Conservation (phyloP, 2,329 filamentous ascomycete species). For the Aspergillus pseudonomiae region DNA sequence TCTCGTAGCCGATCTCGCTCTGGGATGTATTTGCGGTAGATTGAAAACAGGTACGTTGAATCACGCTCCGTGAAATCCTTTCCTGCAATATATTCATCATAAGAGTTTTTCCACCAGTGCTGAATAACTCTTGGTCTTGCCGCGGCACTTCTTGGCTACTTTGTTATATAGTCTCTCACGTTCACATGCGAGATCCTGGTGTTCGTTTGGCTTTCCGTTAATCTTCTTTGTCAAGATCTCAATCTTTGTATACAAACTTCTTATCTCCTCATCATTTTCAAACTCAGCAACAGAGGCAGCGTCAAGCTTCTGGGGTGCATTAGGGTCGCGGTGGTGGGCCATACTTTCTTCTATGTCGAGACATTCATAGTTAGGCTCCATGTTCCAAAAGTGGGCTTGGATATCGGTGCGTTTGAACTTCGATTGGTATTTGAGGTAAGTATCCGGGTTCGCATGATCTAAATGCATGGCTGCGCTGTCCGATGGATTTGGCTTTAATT, state of each 20-base stretch:
- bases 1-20: too few species aligned
- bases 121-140: background rate
- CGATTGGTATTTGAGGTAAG: constrained; percentile 25
- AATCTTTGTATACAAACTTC: constrained; percentile 21
- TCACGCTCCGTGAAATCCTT: too few species aligned
- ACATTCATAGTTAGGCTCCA: constrained; percentile 24
- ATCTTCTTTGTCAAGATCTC: constrained; percentile 17
- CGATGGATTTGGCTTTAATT: too few species aligned
- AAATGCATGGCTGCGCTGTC: constrained; percentile 23
- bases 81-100: too few species aligned
- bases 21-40: too few species aligned
- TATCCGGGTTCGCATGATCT: constrained; percentile 24
- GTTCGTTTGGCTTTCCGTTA: background rate
- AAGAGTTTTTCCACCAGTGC: background rate
- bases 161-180: background rate
- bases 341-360: constrained; percentile 27
- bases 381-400: constrained; percentile 22
- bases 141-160: background rate
- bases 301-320: constrained; percentile 20
- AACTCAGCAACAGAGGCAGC: constrained; percentile 17
- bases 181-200: background rate
- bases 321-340: constrained; percentile 22
- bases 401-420: constrained; percentile 24
- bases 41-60: too few species aligned
- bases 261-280: constrained; percentile 15